Base-by-base conservation (phyloP, 1,139 yeast genomes). In the Candida sanyaensis region DNA sequence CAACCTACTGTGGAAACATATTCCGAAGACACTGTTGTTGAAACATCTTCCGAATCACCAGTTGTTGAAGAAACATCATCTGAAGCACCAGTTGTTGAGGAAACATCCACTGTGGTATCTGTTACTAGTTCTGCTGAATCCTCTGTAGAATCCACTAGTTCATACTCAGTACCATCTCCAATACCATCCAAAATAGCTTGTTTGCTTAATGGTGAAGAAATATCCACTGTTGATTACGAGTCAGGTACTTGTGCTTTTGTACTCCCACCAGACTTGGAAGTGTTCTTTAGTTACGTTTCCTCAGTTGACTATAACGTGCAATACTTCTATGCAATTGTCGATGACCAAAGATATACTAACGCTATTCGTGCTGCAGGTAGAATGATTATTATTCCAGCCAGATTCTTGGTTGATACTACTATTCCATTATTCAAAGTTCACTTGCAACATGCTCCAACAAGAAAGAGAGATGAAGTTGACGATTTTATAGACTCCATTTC, bases 191-290 rank as follows among this genome's bases (percentile, higher is more conserved):
- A 6, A 11, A 77, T 73, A 45, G 72, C 68, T 43, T 74, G 79
- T 65, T 55, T 63, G 45, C 69, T 70, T 42, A 58, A 66, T 53
- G 76, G 76, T 52, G 61, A 43, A 38, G 47, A 56, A 38, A 66
- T 64, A 30, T 70, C 70, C 29, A 61, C 61, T 39, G 78, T 73
- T 42, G 77, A 72, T 62, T 65, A 65, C 52, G 76, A 67, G 50
- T 67, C 78, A 43, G 79, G 77, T 53, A 52, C 49, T n/a, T 74
- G 79, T 64, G 67, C 71, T 44, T 73, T 71, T 68, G 50, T 66
- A n/a, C 54, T 74, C 44, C 75, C 77, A 52, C 46, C 56, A 3
- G 6, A 47, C 28, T 64, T 58, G 50, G 70, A 73, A 41, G 62
- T 58, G 36, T 37, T 45, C 42, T 71, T 69, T 56, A 55, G 58